A percentile compares a stretch with the other conserved stretches of the same genome.
Evolutionary conservation across 164 flowering plant genomes (phyloP).

Genomic region (Pachysandra terminalis): DNA sequence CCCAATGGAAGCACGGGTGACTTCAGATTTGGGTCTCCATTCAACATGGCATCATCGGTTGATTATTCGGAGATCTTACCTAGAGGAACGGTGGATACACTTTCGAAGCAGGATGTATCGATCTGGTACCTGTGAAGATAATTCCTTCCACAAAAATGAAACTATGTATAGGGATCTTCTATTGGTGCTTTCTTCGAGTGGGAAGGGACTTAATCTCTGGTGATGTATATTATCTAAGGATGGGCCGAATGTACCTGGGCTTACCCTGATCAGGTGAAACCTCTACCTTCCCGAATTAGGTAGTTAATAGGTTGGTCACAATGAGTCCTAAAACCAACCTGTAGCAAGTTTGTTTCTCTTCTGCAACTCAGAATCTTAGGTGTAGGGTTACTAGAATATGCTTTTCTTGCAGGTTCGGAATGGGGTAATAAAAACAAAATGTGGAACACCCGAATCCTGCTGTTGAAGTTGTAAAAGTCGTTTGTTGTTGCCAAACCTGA

Average conservation of each 20-base stretch:
- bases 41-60: conserved; percentile 29
- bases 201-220: neutral
- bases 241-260: neutral
- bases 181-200: neutral
- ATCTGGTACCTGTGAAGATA: conserved; percentile 43
- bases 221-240: neutral
- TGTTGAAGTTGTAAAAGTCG: conserved; percentile 8
- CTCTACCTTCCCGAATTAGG: neutral
- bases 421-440: neutral
- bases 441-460: conserved; percentile 4
- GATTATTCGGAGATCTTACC: conserved; percentile 31
- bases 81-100: conserved; percentile 27
- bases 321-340: neutral
- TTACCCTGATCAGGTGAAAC: conserved; percentile 9
- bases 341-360: conserved; percentile 6
- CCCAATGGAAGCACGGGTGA: conserved; percentile 23
- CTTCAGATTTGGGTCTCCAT: conserved; percentile 47
- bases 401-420: conserved; percentile 10
- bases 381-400: conserved; percentile 13
- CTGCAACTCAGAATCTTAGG: neutral
- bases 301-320: neutral
- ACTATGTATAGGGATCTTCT: neutral
- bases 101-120: conserved; percentile 38
- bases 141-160: too few species aligned
- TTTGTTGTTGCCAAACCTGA: conserved; percentile 11